Percentiles rank a stretch among this genome's conserved stretches.
These are phyloP conservation scores for Bruguiera sexangula DNA, from an alignment of 345 rosid genomes.

Conservation along the genomic window DNA sequence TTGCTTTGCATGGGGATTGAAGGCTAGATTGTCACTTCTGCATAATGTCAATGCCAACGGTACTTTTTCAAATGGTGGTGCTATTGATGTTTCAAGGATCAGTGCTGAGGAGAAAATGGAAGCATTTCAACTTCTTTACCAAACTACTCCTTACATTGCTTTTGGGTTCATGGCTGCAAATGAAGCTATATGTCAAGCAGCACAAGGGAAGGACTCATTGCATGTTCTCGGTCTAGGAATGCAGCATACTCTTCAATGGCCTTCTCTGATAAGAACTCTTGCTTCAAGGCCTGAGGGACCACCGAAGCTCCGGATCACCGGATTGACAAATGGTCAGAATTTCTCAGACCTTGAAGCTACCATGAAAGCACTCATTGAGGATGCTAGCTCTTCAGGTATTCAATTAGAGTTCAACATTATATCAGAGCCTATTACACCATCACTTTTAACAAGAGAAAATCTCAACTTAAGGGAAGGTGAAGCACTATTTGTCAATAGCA, in stretches of 20 bases:
- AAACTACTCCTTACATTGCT: conserved; percentile 56
- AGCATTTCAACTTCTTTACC: conserved; percentile 56
- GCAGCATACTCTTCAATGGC: conserved; percentile 56
- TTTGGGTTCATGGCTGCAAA: conserved; percentile 63
- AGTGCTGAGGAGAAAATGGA: conserved; percentile 48
- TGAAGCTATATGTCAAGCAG: conserved; percentile 55
- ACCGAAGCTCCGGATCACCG: conserved; percentile 47
- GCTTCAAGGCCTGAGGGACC: conserved; percentile 54
- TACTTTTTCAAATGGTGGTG: conserved; percentile 32
- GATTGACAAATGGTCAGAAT: conserved; percentile 25
- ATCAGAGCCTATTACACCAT: conserved; percentile 33
- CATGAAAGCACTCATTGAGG: conserved; percentile 35
- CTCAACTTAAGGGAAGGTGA: conserved; percentile 49
- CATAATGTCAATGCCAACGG: conserved; percentile 40
- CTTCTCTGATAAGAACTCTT: conserved; percentile 47
- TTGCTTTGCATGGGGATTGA: conserved; percentile 55
- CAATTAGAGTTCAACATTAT: conserved; percentile 31
- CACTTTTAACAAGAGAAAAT: conserved; percentile 39
- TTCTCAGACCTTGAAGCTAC: conserved; percentile 27
- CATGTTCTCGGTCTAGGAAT: conserved; percentile 57
- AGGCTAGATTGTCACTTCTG: conserved; percentile 46
- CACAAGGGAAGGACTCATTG: conserved; percentile 40
- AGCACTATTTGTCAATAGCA: conserved; percentile 44
- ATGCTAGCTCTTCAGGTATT: conserved; percentile 42
- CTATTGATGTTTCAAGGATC: conserved; percentile 20